Evolutionary conservation across 116 monocot genomes (phyloP).

Genomic region (Posidonia oceanica): DNA sequence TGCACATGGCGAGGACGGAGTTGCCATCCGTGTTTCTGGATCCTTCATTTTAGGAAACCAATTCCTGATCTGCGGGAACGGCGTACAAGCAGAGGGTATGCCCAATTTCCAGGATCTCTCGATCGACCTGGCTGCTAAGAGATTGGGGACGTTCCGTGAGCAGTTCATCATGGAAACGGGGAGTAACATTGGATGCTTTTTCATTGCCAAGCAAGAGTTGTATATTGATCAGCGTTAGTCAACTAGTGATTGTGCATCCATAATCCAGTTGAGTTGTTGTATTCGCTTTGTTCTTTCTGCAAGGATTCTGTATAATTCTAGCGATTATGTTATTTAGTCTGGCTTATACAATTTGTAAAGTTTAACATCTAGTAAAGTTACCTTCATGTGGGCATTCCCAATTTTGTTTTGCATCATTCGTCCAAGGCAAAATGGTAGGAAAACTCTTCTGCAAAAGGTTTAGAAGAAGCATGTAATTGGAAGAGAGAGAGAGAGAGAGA

Average conservation of each 20-base stretch:
- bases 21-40: conserved; percentile 73
- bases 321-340: too few species aligned
- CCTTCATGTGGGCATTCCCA: too few species aligned
- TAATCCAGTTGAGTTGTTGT: too few species aligned
- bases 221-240: conserved; percentile 35
- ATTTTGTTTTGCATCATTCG: too few species aligned
- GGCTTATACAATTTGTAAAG: too few species aligned
- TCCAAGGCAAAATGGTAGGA: too few species aligned
- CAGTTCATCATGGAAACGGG: conserved; percentile 72
- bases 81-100: conserved; percentile 78
- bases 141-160: conserved; percentile 67
- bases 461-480: too few species aligned
- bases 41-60: conserved; percentile 76
- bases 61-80: conserved; percentile 76
- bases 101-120: conserved; percentile 47
- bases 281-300: too few species aligned
- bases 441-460: too few species aligned
- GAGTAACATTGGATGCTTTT: conserved; percentile 44
- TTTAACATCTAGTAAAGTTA: too few species aligned
- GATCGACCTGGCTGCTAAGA: conserved; percentile 36
- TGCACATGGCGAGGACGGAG: conserved; percentile 27
- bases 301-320: too few species aligned
- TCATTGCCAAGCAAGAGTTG: conserved; percentile 59
- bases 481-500: too few species aligned
- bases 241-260: not conserved